Evolutionary conservation across 2,329 filamentous ascomycete species (phyloP), one percentile per base, ranked within the genome.

Genomic region (Claviceps africana): DNA sequence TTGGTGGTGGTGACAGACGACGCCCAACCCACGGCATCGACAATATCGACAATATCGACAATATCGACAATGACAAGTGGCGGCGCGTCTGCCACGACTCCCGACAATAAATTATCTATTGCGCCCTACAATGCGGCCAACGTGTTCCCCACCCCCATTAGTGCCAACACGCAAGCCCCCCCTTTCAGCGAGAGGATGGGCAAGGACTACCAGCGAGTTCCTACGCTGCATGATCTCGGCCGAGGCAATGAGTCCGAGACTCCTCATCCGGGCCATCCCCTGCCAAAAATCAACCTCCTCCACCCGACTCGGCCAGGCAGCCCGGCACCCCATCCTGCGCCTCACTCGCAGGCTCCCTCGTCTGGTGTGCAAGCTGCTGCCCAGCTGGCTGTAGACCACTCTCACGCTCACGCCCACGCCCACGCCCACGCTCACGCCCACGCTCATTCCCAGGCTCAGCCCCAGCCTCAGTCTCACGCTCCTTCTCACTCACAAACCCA

Each of bases 141-240:
- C 61, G 70, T 76, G 25, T 81, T 81, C 54, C 78, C 78, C 30
- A 84, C 81, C 17, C 81, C 81, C 10, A 72, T 83, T 60, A 83
- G 79, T 63, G 81, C 81, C 44, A 74, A 72, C 54, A 66, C 67
- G 19, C 70, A 70, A 52, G 63, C 68, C 17, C 62, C 69, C 9
- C 66, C 69, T 4, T 76, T 76, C 58, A 67, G 69, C 45, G 73
- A 77, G 44, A 70, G 73, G 58, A 67, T 72, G 54, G 69, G 73
- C 56, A 80, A 79, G 60, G 79, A 80, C 60, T 83, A 81, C 57
- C 72, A 78, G 59, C 76, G 79, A 35, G 73, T 81, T 54, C 78
- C 79, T 48, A 77, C 79, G 40, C 65, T 83, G 51, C 78, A 82
- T 62, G 81, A 83, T 50, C 67, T 77, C 30, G 74, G 70, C 48